Evolutionary conservation across 306 rosid genomes (phyloP).

Genomic region (Senna tora): DNA sequence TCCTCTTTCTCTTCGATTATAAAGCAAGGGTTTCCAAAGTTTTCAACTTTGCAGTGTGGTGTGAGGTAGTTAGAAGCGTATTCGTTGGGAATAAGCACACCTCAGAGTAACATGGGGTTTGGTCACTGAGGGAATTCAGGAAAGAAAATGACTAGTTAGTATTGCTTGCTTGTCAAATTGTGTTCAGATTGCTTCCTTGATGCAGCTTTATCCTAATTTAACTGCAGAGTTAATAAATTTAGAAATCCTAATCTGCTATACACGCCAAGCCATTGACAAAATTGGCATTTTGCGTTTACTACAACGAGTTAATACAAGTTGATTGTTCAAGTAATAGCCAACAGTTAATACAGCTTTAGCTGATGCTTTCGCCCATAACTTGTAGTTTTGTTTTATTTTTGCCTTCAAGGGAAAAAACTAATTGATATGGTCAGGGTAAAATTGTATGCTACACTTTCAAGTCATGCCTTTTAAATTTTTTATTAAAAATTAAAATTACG

Average conservation of each 20-base stretch:
- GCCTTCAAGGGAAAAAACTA: background rate
- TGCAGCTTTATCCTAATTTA: constrained; percentile 19
- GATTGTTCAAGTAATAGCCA: constrained; percentile 21
- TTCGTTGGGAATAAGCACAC: background rate
- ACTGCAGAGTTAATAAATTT: background rate
- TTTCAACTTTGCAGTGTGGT: constrained; percentile 23
- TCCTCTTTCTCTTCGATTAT: constrained; percentile 28
- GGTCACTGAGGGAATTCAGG: constrained; percentile 26
- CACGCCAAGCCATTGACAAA: background rate
- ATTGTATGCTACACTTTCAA: constrained; percentile 23
- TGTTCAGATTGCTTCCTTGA: constrained; percentile 33
- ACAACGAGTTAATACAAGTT: background rate
- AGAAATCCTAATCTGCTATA: background rate
- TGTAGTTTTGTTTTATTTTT: background rate
- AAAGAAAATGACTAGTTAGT: constrained; percentile 16
- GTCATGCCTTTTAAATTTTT: background rate
- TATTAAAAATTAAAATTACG: constrained; percentile 26
- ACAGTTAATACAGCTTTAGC: constrained; percentile 4
- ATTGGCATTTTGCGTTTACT: constrained; percentile 1
- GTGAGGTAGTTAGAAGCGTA: constrained; percentile 27
- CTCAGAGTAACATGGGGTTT: constrained; percentile 22
- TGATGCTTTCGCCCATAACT: constrained; percentile 20
- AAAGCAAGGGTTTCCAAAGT: constrained; percentile 26
- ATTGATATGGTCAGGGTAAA: constrained; percentile 2
- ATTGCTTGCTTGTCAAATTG: constrained; percentile 32